Evolutionary conservation across 345 rosid species (phyloP), one percentile per base, ranked within the genome.

Genomic region (Aegle marmelos): DNA sequence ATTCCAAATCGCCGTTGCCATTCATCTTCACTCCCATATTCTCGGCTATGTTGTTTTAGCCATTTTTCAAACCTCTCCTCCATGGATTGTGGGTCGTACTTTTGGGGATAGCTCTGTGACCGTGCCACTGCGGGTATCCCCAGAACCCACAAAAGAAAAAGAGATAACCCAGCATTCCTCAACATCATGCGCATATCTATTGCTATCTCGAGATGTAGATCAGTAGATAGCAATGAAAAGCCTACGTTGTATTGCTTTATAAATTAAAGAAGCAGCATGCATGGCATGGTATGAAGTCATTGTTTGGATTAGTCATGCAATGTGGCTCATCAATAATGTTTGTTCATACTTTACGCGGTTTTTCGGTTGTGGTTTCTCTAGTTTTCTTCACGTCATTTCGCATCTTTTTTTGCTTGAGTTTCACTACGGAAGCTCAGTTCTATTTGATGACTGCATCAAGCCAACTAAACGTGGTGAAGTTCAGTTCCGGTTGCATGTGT

Each of bases 1-100:
- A 94, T 90, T 79, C 87, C 91, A 58, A 87, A 90, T 59, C 97
- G 88, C 79, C 84, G 34, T 67, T 74, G 24, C 85, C 80, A 86
- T 79, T 95, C 98, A 1, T 88, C 87, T 53, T 41, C 82, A 13
- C 70, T 81, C 50, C 74, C 74, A 72, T 90, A 92, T 13, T 73
- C 75, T 75, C 75, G 77, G 21, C 87, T 70, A 34, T 90, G 76
- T 56, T 28, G 66, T 33, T 34, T 61, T 68, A 91, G 75, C 98
- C 98, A 96, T 14, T 68, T 78, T 54, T 88, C 82, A 27, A 87
- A 96, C 84, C 93, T 85, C 72, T 70, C 69, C 78, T 72, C 37
- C 82, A 93, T 78, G 33, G 62, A 70, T 45, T 3, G 13, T 21
- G 78, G 84, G 31, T 84, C 83, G 64, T 86, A 76, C 28, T 21